Percentiles rank a stretch among this genome's conserved stretches.
phyloP scores from a whole-genome alignment of 345 rosid species.

The Mangifera indica region DNA sequence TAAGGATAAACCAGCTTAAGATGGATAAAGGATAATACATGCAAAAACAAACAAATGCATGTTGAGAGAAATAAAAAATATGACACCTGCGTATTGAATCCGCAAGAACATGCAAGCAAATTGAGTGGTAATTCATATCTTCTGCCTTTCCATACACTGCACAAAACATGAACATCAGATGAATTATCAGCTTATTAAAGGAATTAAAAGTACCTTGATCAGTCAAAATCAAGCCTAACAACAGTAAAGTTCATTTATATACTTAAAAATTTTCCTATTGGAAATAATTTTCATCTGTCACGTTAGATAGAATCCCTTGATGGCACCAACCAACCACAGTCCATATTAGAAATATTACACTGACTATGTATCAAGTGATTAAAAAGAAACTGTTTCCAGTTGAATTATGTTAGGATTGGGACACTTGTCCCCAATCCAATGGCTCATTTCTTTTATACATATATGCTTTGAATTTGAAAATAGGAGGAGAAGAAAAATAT shows the following conservation, averaged over 20 bases:
- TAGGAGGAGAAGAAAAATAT: no score
- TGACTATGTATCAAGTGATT: background rate
- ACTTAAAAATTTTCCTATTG: background rate
- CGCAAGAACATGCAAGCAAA: conserved; percentile 89
- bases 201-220: background rate
- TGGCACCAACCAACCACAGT: background rate
- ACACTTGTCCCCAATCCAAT: no score
- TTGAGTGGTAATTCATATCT: conserved; percentile 95
- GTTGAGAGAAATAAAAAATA: conserved; percentile 16
- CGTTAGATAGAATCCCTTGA: background rate
- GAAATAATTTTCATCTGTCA: background rate
- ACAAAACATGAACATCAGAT: conserved; percentile 15
- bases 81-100: conserved; percentile 90
- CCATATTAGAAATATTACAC: background rate
- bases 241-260: background rate
- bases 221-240: background rate
- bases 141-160: conserved; percentile 90
- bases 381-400: background rate
- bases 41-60: background rate
- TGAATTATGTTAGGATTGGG: no score
- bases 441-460: no score
- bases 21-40: conserved; percentile 22
- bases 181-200: conserved; percentile 4
- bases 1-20: conserved; percentile 35
- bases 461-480: no score